A percentile compares a stretch with the other conserved stretches of the same genome.
Conservation (phyloP, 1,139 yeast genomes). For the Saccharomyces hybrid region DNA sequence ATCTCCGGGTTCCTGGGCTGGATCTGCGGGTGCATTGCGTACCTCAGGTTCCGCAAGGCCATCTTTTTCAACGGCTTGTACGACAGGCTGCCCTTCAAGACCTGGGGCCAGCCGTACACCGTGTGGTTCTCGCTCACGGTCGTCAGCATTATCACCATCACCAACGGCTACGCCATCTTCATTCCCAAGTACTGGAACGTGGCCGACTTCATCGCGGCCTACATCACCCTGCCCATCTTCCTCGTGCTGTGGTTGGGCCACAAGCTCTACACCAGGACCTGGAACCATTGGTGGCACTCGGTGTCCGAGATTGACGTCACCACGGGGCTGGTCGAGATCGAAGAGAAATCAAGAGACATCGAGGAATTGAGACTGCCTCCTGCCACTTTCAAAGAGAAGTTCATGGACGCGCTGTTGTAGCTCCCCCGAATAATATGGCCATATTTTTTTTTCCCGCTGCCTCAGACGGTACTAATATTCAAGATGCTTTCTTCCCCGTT, state of each 20-base stretch:
- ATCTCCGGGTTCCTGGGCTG: conserved; percentile 70
- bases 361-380: conserved; percentile 22
- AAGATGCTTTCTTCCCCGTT: not conserved
- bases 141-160: conserved; percentile 41
- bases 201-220: conserved; percentile 52
- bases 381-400: conserved; percentile 16
- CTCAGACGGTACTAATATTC: not conserved
- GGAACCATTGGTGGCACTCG: conserved; percentile 21
- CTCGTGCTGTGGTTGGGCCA: conserved; percentile 39
- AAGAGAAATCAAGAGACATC: conserved; percentile 19
- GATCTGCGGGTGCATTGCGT: conserved; percentile 58
- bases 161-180: conserved; percentile 55
- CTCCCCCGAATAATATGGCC: too few species aligned
- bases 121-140: conserved; percentile 42
- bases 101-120: conserved; percentile 45
- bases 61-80: conserved; percentile 46
- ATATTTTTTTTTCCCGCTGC: too few species aligned
- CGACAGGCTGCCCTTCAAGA: conserved; percentile 41
- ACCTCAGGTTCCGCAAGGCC: conserved; percentile 58
- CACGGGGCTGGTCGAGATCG: conserved; percentile 27
- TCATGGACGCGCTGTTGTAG: conserved; percentile 23
- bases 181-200: conserved; percentile 35
- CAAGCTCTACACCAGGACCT: conserved; percentile 22
- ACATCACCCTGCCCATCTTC: conserved; percentile 52
- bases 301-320: conserved; percentile 27